Evolutionary conservation across 768 basidiomycete species (phyloP).

Genomic region (Phylloporus arenicola): DNA sequence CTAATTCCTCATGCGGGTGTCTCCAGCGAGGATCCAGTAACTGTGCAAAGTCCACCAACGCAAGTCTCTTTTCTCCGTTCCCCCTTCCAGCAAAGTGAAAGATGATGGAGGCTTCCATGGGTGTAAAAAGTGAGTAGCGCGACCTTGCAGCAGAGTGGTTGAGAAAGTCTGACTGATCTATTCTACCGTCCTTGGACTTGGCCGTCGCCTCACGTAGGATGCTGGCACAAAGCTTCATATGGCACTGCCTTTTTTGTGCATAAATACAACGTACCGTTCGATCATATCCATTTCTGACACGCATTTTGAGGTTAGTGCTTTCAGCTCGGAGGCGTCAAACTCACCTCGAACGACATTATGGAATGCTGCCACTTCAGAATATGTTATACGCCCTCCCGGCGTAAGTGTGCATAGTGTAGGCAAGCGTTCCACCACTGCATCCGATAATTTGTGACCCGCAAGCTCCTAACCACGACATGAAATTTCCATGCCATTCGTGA

Average conservation of each 20-base stretch:
- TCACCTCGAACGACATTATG: constrained; percentile 90
- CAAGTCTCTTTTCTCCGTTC: constrained; percentile 59
- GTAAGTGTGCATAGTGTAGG: constrained; percentile 88
- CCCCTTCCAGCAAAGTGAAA: constrained; percentile 97
- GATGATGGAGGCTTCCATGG: constrained; percentile 97
- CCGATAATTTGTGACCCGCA: constrained; percentile 94
- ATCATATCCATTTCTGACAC: constrained; percentile 88
- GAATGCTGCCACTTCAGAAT: constrained; percentile 95
- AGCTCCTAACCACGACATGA: constrained; percentile 58
- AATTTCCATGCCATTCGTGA: not conserved
- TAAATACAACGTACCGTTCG: constrained; percentile 52
- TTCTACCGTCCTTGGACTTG: constrained; percentile 91
- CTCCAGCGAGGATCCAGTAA: constrained; percentile 87
- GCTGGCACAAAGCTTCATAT: constrained; percentile 31
- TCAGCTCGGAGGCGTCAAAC: constrained; percentile 19
- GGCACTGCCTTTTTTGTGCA: not conserved
- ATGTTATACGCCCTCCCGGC: constrained; percentile 87
- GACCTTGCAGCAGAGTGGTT: constrained; percentile 82
- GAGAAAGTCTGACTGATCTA: constrained; percentile 93
- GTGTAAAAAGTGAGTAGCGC: constrained; percentile 92
- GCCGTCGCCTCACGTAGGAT: constrained; percentile 87
- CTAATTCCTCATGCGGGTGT: constrained; percentile 55
- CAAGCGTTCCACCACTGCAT: constrained; percentile 85
- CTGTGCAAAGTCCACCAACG: constrained; percentile 88
- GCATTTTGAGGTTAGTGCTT: constrained; percentile 4